These are phyloP conservation scores for Suillus weaverae DNA, from an alignment of 768 basidiomycete species.

Conservation along the genomic window DNA sequence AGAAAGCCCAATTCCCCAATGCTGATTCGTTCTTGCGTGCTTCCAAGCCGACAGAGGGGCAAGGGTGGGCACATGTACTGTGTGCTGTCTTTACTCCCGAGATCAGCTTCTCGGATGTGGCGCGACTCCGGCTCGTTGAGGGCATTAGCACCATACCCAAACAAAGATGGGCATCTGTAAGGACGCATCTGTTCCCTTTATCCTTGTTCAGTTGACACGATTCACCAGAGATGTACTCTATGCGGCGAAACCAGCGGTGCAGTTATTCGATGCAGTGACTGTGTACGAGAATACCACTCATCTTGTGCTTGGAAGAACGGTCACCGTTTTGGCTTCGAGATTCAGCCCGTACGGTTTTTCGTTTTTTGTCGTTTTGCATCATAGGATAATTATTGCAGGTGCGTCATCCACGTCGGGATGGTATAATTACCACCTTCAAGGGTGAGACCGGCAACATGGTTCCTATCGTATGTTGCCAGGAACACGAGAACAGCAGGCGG, in stretches of 20 bases:
- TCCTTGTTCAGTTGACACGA: slow-evolving; percentile 12
- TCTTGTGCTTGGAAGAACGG: slow-evolving; percentile 89
- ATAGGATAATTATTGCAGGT: slow-evolving; percentile 45
- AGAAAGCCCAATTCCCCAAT: slow-evolving; percentile 46
- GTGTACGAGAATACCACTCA: slow-evolving; percentile 76
- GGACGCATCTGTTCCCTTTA: slow-evolving; percentile 26
- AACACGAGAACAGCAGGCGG: slow-evolving; percentile 64
- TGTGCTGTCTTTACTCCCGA: slow-evolving; percentile 90
- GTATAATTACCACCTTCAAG: slow-evolving; percentile 68
- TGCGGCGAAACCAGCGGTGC: slow-evolving; percentile 77
- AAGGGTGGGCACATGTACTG: slow-evolving; percentile 88
- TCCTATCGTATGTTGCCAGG: slow-evolving; percentile 75
- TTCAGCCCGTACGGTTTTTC: slow-evolving; percentile 63
- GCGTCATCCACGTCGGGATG: slow-evolving; percentile 74
- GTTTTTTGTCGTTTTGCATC: neutral
- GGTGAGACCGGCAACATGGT: slow-evolving; percentile 78
- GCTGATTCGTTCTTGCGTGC: slow-evolving; percentile 69
- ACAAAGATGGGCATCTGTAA: slow-evolving; percentile 72
- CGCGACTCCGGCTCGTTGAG: slow-evolving; percentile 76
- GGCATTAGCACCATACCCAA: slow-evolving; percentile 74
- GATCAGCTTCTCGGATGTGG: slow-evolving; percentile 76
- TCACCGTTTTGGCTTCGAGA: slow-evolving; percentile 90
- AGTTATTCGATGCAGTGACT: slow-evolving; percentile 82
- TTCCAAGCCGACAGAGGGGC: slow-evolving; percentile 89
- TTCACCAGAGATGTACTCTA: slow-evolving; percentile 65